Evolutionary conservation across 2,329 filamentous ascomycete species (phyloP), one percentile per base, ranked within the genome.

Genomic region (Aspergillus spinulosporus): DNA sequence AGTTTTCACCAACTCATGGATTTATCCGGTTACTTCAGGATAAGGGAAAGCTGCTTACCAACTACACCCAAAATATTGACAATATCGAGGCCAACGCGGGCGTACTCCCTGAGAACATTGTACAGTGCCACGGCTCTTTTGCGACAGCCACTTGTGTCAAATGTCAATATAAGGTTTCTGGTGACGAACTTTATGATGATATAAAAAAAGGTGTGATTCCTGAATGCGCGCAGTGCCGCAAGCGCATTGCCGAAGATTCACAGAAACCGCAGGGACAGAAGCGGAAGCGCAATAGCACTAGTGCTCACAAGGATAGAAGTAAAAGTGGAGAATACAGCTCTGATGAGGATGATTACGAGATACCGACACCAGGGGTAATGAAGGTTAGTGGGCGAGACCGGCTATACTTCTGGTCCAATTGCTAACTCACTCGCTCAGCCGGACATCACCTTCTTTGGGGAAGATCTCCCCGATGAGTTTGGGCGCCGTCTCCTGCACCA

Each of bases 61-160:
- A 97, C 76, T 99, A 97, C 78, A 96, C 94, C 0, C 94, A 99
- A 72, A 99, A 99, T 73, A 97, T 99, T 68, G 94, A 99, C 78
- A 97, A 97, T 66, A 86, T 97, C 50, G 93, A 99, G 73, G 84
- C 87, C 59, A 87, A 89, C 67, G 93, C 93, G 0, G 94, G 94
- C 21, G 90, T 99, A 58, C 76, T 80, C 21, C 82, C 85, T 1
- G 87, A 90, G 36, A 96, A 94, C 69, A 82, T 97, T 14, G 88
- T 99, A 29, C 93, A 99, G 74, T 97, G 94, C 71, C 94, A 99
- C 71, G 94, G 94, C 59, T 96, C 91, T 5, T 97, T 97, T 77
- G 92, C 92, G 44, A 95, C 89, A 0, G 94, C 94, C 21, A 90
- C 87, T 2, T 99, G 94, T 73, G 84, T 94, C 45, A 87, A 89